These are phyloP conservation scores for Wickerhamiella sergipiensis DNA, from an alignment of 805 yeast species.

Conservation along the genomic window DNA sequence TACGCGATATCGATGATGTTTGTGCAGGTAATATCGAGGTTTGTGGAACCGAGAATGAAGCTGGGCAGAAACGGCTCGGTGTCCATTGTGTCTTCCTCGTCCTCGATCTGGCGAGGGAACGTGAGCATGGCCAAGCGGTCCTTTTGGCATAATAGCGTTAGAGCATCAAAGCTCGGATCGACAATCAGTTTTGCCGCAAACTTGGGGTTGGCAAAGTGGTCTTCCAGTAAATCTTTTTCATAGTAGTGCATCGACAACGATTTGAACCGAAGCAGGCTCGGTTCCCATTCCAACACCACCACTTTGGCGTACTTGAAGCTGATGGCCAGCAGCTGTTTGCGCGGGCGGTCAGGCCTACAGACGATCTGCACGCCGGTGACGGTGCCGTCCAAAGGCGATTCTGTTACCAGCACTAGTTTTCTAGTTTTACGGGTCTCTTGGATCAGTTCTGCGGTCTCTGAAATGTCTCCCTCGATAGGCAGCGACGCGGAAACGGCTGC, in stretches of 20 bases:
- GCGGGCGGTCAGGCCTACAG: not conserved
- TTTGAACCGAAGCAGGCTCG: slow-evolving; percentile 34
- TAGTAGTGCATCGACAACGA: slow-evolving; percentile 79
- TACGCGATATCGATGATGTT: slow-evolving; percentile 62
- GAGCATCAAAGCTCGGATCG: slow-evolving; percentile 44
- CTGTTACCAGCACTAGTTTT: slow-evolving; percentile 37
- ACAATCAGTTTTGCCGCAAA: slow-evolving; percentile 35
- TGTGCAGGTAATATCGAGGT: slow-evolving; percentile 41
- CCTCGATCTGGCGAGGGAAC: slow-evolving; percentile 10
- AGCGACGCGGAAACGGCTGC: no score
- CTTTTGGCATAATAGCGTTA: slow-evolving; percentile 39
- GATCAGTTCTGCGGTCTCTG: slow-evolving; percentile 12
- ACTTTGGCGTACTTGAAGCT: slow-evolving; percentile 65
- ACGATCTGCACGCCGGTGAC: slow-evolving; percentile 40
- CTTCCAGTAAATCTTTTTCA: slow-evolving; percentile 44
- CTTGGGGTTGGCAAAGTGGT: slow-evolving; percentile 20
- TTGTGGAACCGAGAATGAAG: slow-evolving; percentile 41
- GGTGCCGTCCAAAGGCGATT: slow-evolving; percentile 57
- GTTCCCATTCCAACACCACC: slow-evolving; percentile 63
- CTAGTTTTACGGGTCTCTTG: slow-evolving; percentile 16
- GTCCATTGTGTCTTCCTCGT: slow-evolving; percentile 11
- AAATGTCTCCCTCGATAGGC: not conserved
- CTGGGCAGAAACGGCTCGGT: slow-evolving; percentile 36
- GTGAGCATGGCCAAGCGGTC: slow-evolving; percentile 53
- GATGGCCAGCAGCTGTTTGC: slow-evolving; percentile 26